A percentile compares a stretch with the other conserved stretches of the same genome.
These are phyloP conservation scores for Aaosphaeria arxii DNA, from an alignment of 2,329 filamentous ascomycete genomes.

Conservation along the genomic window DNA sequence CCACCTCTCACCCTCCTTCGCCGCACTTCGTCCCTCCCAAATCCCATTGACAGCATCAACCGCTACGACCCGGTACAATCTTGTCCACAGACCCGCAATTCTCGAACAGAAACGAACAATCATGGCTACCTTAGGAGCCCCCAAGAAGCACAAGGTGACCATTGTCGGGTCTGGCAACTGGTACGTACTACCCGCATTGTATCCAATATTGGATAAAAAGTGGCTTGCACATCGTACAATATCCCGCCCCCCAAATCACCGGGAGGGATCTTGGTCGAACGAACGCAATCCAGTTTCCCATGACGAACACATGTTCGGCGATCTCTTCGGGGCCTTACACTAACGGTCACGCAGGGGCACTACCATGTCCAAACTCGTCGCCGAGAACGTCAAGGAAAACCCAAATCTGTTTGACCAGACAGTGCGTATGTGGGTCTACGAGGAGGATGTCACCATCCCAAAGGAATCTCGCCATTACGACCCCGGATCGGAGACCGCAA, in stretches of 20 bases:
- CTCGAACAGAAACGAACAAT: constrained; percentile 7
- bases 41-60: not conserved
- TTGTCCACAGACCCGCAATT: not conserved
- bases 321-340: not conserved
- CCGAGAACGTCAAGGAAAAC: constrained; percentile 81
- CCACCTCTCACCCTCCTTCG: constrained; percentile 7
- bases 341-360: constrained; percentile 65
- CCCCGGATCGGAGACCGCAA: constrained; percentile 53
- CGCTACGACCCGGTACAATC: not conserved
- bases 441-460: constrained; percentile 79
- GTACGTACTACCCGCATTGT: constrained; percentile 49
- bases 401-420: constrained; percentile 78
- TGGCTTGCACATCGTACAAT: not conserved
- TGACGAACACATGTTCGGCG: no score
- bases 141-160: constrained; percentile 86
- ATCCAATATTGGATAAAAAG: not conserved
- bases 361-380: constrained; percentile 94
- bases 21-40: constrained; percentile 5
- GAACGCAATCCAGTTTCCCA: not conserved
- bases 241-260: not conserved
- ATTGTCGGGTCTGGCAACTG: constrained; percentile 96
- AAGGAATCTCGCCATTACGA: constrained; percentile 73
- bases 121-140: constrained; percentile 51
- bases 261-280: no score
- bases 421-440: constrained; percentile 99